These are phyloP conservation scores for Nectriaceae sp. DNA, from an alignment of 2,329 filamentous ascomycete species.

Conservation along the genomic window DNA sequence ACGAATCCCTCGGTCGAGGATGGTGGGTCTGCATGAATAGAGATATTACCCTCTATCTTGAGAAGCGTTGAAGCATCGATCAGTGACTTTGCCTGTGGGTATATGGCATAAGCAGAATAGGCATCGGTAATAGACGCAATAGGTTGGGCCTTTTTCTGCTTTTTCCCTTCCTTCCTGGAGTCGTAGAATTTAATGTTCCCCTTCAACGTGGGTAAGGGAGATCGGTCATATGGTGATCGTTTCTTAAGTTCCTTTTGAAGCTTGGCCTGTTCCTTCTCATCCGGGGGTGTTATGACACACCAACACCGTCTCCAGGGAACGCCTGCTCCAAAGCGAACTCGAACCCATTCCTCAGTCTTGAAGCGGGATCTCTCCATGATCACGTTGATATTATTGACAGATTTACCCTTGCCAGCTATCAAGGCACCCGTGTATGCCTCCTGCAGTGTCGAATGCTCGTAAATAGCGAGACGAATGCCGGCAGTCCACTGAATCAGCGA, in stretches of 20 bases:
- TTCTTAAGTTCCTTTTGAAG: slow-evolving; percentile 81
- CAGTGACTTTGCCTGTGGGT: slow-evolving; percentile 89
- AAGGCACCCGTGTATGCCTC: slow-evolving; percentile 96
- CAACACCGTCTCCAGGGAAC: slow-evolving; percentile 96
- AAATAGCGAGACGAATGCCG: slow-evolving; percentile 90
- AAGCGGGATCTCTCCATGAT: slow-evolving; percentile 83
- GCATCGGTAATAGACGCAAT: slow-evolving; percentile 91
- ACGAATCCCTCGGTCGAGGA: slow-evolving; percentile 88
- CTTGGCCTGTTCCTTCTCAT: slow-evolving; percentile 89
- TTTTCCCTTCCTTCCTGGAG: slow-evolving; percentile 70
- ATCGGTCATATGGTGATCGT: slow-evolving; percentile 79
- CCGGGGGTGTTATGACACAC: slow-evolving; percentile 90
- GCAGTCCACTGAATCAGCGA: slow-evolving; percentile 96
- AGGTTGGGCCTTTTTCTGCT: slow-evolving; percentile 86
- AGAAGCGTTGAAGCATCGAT: slow-evolving; percentile 93
- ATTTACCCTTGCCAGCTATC: slow-evolving; percentile 91
- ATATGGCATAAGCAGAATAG: slow-evolving; percentile 92
- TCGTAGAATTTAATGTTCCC: slow-evolving; percentile 97
- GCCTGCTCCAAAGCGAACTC: slow-evolving; percentile 92
- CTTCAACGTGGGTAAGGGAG: slow-evolving; percentile 66
- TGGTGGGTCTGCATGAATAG: slow-evolving; percentile 78
- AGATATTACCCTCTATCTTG: slow-evolving; percentile 90
- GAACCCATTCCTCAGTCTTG: slow-evolving; percentile 87
- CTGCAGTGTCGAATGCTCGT: slow-evolving; percentile 87
- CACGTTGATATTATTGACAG: slow-evolving; percentile 82